Base-by-base conservation (phyloP, 306 rosid genomes). In the Pterocarpus macrocarpus region DNA sequence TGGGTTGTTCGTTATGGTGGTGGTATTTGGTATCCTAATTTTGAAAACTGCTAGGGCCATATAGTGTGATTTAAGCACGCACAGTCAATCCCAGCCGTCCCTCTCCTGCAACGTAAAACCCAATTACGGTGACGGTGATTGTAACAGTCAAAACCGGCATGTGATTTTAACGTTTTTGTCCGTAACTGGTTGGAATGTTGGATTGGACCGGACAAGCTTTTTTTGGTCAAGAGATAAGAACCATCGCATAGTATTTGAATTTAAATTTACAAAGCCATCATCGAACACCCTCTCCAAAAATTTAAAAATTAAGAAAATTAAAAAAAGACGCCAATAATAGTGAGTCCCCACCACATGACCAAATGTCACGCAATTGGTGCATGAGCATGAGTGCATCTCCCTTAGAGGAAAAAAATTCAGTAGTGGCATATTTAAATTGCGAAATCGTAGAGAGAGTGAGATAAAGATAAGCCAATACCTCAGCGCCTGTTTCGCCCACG, bases 401-500 rank as follows among this genome's bases (percentile, higher is more conserved):
- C 53, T 53, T 35, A 2, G 30, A 49, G 6, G 14, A 50, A 50
- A 50, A 73, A 75, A 73, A 62, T 30, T 56, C 64, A 66, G 71
- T 28, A 35, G 44, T 34, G 17, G n/a, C 44, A 34, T 56, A 79
- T 81, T 82, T 80, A 82, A 84, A 75, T 72, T 43, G 73, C 38
- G 77, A 78, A 73, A 65, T 61, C 16, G 66, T 47, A 33, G 49
- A 43, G 55, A 81, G 32, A 71, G 63, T 50, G 3, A 72, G 64
- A 57, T 72, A 82, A 67, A 82, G 80, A 79, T 63, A 79, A 75
- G 71, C 86, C 86, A 91, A 81, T 73, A 89, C 80, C 75, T 66
- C 82, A 58, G 77, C 91, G 80, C 75, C 72, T 16, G 87, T 88
- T 84, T 86, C 90, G 87, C 87, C 87, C 85, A 45, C 86, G 83